Evolutionary conservation across 148 eudicot species (phyloP).

Genomic region (Oxyria digyna): DNA sequence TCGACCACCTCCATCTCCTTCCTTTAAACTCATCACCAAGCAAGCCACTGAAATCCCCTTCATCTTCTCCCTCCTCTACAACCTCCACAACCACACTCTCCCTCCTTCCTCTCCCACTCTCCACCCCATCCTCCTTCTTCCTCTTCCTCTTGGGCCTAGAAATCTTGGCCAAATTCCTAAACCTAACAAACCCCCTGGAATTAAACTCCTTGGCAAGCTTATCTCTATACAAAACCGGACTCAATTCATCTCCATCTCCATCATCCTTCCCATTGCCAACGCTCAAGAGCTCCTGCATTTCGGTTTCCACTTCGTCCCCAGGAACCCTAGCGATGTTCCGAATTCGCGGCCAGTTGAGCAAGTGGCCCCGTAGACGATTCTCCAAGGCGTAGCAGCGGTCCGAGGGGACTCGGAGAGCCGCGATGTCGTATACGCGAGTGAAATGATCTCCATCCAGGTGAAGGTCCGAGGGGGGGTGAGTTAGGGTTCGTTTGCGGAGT

Average conservation of each 20-base stretch:
- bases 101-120: slow-evolving; percentile 23
- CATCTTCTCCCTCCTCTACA: slow-evolving; percentile 35
- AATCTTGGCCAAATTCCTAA: slow-evolving; percentile 70
- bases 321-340: slow-evolving; percentile 75
- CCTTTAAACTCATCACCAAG: slow-evolving; percentile 57
- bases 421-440: slow-evolving; percentile 45
- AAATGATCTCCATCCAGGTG: slow-evolving; percentile 39
- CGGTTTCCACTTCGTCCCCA: slow-evolving; percentile 66
- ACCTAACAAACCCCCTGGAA: slow-evolving; percentile 59
- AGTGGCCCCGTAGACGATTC: slow-evolving; percentile 69
- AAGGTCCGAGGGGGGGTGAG: slow-evolving; percentile 7
- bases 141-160: slow-evolving; percentile 56
- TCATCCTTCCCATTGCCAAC: slow-evolving; percentile 38
- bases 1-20: slow-evolving; percentile 67
- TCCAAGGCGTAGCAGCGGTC: slow-evolving; percentile 56
- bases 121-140: slow-evolving; percentile 18
- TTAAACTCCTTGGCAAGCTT: slow-evolving; percentile 58
- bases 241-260: slow-evolving; percentile 57
- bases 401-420: slow-evolving; percentile 73
- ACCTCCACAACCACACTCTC: slow-evolving; percentile 48
- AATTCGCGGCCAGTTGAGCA: slow-evolving; percentile 84
- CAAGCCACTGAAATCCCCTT: slow-evolving; percentile 59
- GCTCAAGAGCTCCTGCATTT: slow-evolving; percentile 12
- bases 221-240: slow-evolving; percentile 69
- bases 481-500: slow-evolving; percentile 47